Evolutionary conservation across 2,329 filamentous ascomycete genomes (phyloP).

Genomic region (Fusarium chuoi): DNA sequence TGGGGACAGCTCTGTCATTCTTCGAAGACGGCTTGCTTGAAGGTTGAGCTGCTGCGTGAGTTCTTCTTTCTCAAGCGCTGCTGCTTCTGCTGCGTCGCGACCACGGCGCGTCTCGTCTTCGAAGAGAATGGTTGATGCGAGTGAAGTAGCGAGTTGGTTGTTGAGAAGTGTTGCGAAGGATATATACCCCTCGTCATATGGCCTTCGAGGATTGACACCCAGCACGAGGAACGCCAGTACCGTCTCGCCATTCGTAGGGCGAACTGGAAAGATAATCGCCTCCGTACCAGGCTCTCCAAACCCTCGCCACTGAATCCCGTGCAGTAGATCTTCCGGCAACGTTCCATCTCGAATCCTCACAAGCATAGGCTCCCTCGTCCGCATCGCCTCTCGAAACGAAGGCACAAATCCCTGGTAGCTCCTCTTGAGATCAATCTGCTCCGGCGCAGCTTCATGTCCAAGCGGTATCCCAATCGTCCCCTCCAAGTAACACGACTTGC

Average conservation of each 20-base stretch:
- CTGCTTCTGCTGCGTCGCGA: constrained; percentile 49
- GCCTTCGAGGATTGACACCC: constrained; percentile 73
- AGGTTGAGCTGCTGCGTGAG: constrained; percentile 49
- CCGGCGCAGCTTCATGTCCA: constrained; percentile 47
- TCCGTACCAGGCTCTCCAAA: constrained; percentile 70
- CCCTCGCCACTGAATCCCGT: constrained; percentile 67
- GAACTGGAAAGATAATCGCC: constrained; percentile 74
- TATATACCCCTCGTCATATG: constrained; percentile 75
- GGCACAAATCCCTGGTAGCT: constrained; percentile 50
- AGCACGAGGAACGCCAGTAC: constrained; percentile 74
- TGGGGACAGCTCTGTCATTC: constrained; percentile 52
- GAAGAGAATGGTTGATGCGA: constrained; percentile 72
- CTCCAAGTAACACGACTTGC: constrained; percentile 50
- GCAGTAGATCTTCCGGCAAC: constrained; percentile 65
- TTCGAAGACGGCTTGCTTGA: constrained; percentile 49
- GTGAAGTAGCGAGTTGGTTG: constrained; percentile 66
- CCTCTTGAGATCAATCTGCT: constrained; percentile 50
- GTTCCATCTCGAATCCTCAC: constrained; percentile 58
- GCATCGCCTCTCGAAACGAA: constrained; percentile 52
- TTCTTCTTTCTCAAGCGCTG: constrained; percentile 48
- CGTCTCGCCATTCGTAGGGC: constrained; percentile 70
- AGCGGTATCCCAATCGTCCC: constrained; percentile 50
- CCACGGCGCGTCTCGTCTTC: constrained; percentile 70
- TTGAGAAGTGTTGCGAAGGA: constrained; percentile 62
- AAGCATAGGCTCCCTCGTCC: constrained; percentile 49